These are phyloP conservation scores for Capillidium heterosporum DNA, from an alignment of 371 early-diverging fungal species.

Conservation along the genomic window DNA sequence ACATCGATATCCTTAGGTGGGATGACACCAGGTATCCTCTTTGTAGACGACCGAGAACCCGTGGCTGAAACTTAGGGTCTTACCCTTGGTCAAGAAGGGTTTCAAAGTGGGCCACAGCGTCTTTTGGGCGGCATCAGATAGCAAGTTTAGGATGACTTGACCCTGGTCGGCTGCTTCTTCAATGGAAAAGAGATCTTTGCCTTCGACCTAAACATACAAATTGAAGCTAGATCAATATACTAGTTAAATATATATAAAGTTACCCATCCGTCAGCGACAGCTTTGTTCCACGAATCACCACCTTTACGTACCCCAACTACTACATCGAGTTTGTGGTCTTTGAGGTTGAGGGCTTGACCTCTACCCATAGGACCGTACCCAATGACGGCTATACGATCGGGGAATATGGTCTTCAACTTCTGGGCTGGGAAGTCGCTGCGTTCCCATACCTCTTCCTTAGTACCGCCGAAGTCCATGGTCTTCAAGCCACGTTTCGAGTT, in stretches of 20 bases:
- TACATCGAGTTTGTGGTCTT: constrained; percentile 91
- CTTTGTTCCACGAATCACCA: constrained; percentile 83
- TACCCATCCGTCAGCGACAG: constrained; percentile 86
- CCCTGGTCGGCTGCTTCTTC: constrained; percentile 82
- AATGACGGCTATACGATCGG: constrained; percentile 86
- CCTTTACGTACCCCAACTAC: constrained; percentile 86
- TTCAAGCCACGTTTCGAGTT: constrained; percentile 32
- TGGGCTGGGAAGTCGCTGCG: constrained; percentile 83
- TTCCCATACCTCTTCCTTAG: constrained; percentile 85
- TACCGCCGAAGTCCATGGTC: constrained; percentile 88
- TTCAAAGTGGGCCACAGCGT: constrained; percentile 80
- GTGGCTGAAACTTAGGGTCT: constrained; percentile 96
- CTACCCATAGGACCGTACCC: constrained; percentile 97
- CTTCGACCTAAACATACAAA: constrained; percentile 47
- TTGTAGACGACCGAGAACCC: constrained; percentile 91
- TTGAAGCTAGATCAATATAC: neutral
- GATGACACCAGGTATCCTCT: constrained; percentile 75
- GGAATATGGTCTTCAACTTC: constrained; percentile 80
- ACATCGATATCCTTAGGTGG: constrained; percentile 90
- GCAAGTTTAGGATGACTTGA: constrained; percentile 84
- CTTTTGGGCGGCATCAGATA: constrained; percentile 92
- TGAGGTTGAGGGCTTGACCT: constrained; percentile 89
- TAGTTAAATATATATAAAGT: neutral
- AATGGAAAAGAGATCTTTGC: constrained; percentile 86
- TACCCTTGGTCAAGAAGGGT: constrained; percentile 82